phyloP scores from a whole-genome alignment of 192 early-diverging fungal genomes.

The Rhizophagus prolifer region DNA sequence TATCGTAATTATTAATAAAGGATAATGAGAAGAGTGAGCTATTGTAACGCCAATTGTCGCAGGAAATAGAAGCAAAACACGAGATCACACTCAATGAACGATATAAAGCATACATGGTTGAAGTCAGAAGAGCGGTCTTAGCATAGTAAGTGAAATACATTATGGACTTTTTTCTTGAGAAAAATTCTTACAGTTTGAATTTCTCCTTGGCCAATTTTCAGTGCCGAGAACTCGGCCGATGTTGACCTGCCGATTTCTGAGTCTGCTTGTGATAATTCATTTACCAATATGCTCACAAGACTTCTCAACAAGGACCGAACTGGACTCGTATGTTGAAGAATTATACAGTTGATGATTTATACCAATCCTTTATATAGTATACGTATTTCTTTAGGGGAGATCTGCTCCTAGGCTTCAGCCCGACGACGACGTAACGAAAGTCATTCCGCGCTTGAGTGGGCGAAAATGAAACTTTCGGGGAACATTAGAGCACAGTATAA shows the following conservation, averaged over 20 bases:
- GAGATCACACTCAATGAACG: conserved; percentile 6
- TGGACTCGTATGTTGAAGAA: conserved; percentile 32
- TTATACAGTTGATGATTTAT: not conserved
- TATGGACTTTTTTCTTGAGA: not conserved
- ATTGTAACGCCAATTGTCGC: conserved; percentile 18
- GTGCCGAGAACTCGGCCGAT: conserved; percentile 25
- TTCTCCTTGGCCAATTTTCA: not conserved
- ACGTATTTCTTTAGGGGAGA: conserved; percentile 29
- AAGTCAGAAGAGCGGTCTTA: conserved; percentile 14
- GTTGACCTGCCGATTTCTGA: conserved; percentile 30
- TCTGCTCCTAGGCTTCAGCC: conserved; percentile 27
- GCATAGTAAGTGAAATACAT: conserved; percentile 24
- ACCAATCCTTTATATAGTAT: not conserved
- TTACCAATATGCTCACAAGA: conserved; percentile 33
- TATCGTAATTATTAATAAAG: conserved; percentile 30
- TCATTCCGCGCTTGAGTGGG: conserved; percentile 17
- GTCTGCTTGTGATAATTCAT: conserved; percentile 27
- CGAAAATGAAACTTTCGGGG: conserved; percentile 33
- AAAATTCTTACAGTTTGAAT: conserved; percentile 9
- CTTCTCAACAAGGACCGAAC: conserved; percentile 23
- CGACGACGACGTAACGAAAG: conserved; percentile 28
- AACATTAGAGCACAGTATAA: conserved; percentile 28
- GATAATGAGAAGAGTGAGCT: conserved; percentile 9
- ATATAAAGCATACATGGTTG: conserved; percentile 8
- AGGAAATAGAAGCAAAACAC: conserved; percentile 20